Evolutionary conservation across 192 early-diverging fungal genomes (phyloP), one percentile per base, ranked within the genome.

Genomic region (Rhizophagus prolifer): DNA sequence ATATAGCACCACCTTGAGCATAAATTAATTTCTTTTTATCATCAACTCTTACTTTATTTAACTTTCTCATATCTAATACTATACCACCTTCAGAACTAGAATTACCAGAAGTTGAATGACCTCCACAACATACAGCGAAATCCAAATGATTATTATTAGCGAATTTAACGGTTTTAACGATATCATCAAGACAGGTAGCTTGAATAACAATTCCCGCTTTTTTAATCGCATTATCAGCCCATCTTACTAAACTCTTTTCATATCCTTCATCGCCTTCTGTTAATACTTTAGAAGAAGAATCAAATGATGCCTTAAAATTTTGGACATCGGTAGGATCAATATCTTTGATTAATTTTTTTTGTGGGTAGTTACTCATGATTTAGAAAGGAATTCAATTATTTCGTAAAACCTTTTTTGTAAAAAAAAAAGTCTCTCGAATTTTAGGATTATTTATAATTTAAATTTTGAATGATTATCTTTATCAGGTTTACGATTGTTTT

Each of bases 1-100:
- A 68, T 63, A 81, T 79, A 31, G 74, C 84, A 23, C 86, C 86
- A 72, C n/a, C n/a, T n/a, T n/a, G n/a, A n/a, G n/a, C n/a, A n/a
- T n/a, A n/a, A n/a, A n/a, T n/a, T n/a, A n/a, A 44, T 28, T 73
- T 61, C 34, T 79, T 69, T 8, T 79, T 75, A 16, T 41, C 34
- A 19, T 82, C 79, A n/a, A 79, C 78, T 58, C 60, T 31, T 3
- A 79, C 78, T 4, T 46, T 36, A n/a, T 75, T 68, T 38, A 79
- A 67, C 23, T 75, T 58, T 13, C 73, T 30, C 23, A 82, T 13
- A 50, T 82, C 75, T 61, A 82, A 68, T 30, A 82, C 72, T 59
- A 82, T 38, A 14, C 81, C 81, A 26, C 74, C 60, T 7, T 79
- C 61, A 14, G 41, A 54, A 60, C 74, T 79, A 2, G 78, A 82